Evolutionary conservation across 805 yeast species (phyloP).

Genomic region (Danielozyma ontarioensis): DNA sequence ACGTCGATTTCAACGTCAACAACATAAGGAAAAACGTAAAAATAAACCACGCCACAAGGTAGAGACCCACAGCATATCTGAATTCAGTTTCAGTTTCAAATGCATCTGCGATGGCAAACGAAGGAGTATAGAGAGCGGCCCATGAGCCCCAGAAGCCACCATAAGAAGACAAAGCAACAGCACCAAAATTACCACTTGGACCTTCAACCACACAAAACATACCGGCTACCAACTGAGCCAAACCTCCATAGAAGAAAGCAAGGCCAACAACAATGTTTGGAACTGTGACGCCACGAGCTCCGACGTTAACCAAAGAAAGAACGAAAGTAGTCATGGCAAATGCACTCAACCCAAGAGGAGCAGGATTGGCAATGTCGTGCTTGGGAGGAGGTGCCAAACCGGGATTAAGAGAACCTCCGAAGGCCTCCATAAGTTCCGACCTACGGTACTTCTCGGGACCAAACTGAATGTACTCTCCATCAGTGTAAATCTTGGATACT

Average conservation of each 20-base stretch:
- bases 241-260: constrained; percentile 70
- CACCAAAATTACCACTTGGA: constrained; percentile 59
- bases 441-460: constrained; percentile 68
- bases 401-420: constrained; percentile 81
- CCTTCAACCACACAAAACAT: constrained; percentile 73
- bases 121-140: constrained; percentile 49
- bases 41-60: constrained; percentile 39
- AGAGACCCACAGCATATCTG: constrained; percentile 33
- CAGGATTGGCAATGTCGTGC: constrained; percentile 58
- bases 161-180: constrained; percentile 52
- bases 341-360: constrained; percentile 68
- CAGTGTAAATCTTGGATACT: constrained; percentile 32
- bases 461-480: constrained; percentile 61
- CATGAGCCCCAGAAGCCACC: constrained; percentile 79
- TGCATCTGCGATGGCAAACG: constrained; percentile 34
- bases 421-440: constrained; percentile 57
- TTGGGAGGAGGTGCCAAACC: constrained; percentile 45
- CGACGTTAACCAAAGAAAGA: constrained; percentile 55
- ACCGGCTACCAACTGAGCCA: constrained; percentile 67
- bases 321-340: constrained; percentile 68
- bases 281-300: constrained; percentile 62
- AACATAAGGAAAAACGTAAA: constrained; percentile 39
- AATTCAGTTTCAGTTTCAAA: constrained; percentile 21
- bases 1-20: constrained; percentile 38
- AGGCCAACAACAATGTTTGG: constrained; percentile 59